Evolutionary conservation across 805 yeast genomes (phyloP).

Genomic region (Wickerhamiella kurtzmanii): DNA sequence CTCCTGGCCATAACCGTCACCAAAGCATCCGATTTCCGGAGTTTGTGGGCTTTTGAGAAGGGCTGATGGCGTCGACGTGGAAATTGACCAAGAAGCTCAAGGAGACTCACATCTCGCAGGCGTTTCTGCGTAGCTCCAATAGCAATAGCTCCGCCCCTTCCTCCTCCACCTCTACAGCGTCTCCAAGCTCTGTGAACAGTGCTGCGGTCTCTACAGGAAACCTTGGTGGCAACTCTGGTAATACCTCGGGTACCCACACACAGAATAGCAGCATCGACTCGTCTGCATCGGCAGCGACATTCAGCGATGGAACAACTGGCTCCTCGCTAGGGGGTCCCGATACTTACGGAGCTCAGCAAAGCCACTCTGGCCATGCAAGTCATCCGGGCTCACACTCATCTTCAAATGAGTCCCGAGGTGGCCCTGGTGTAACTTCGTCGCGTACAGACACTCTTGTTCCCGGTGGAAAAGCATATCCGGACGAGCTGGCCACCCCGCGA

Average conservation of each 20-base stretch:
- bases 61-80: conserved; percentile 25
- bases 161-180: too few relatives aligned
- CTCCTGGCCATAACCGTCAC: not conserved
- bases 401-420: not conserved
- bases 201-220: too few relatives aligned
- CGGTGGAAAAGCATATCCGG: conserved; percentile 1
- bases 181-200: too few relatives aligned
- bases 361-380: not conserved
- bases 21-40: not conserved
- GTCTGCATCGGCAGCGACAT: not conserved
- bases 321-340: too few relatives aligned
- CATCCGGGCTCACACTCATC: not conserved
- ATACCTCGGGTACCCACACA: not conserved
- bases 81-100: conserved; percentile 35
- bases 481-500: conserved; percentile 19
- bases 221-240: not conserved
- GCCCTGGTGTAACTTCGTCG: not conserved
- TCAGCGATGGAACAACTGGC: too few relatives aligned
- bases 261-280: not conserved
- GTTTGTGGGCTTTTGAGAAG: not conserved
- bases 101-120: conserved; percentile 27
- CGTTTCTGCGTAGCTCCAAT: conserved; percentile 15
- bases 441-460: conserved; percentile 2
- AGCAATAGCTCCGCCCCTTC: too few relatives aligned
- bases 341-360: not conserved